These are phyloP conservation scores for Cutaneotrichosporon curvatum DNA, from an alignment of 1,284 basidiomycete genomes.

Conservation along the genomic window DNA sequence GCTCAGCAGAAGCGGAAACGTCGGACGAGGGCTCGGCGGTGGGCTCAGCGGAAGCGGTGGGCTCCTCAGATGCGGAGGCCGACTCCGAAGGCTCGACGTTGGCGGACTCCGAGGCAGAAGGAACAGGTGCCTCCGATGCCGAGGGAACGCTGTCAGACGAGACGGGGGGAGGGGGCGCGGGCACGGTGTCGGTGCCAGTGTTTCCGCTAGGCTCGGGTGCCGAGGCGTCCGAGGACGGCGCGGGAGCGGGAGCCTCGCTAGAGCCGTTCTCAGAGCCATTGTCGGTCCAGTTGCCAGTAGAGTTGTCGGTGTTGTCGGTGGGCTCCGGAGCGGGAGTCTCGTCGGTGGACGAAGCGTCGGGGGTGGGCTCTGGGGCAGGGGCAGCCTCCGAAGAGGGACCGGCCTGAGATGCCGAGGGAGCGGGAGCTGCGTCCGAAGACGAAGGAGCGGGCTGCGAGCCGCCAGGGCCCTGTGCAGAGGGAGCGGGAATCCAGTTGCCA, in stretches of 20 bases:
- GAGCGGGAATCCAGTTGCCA: conserved; percentile 25
- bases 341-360: not conserved
- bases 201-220: too few species aligned
- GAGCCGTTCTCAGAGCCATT: too few species aligned
- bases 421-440: conserved; percentile 2
- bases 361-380: not conserved
- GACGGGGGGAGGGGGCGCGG: too few species aligned
- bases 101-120: not conserved
- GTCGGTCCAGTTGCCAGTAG: too few species aligned
- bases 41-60: not conserved
- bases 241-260: too few species aligned
- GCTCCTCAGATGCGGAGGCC: not conserved
- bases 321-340: too few species aligned
- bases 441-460: not conserved
- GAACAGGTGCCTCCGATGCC: not conserved
- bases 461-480: conserved; percentile 18
- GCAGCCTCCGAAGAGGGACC: not conserved
- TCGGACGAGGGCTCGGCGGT: not conserved
- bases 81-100: conserved; percentile 1
- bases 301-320: too few species aligned
- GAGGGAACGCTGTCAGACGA: conserved; percentile 4
- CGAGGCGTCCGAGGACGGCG: too few species aligned
- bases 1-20: not conserved
- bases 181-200: too few species aligned
- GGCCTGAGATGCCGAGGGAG: not conserved